Conservation (phyloP, 805 yeast genomes). For the Blastobotrys muscicola region DNA sequence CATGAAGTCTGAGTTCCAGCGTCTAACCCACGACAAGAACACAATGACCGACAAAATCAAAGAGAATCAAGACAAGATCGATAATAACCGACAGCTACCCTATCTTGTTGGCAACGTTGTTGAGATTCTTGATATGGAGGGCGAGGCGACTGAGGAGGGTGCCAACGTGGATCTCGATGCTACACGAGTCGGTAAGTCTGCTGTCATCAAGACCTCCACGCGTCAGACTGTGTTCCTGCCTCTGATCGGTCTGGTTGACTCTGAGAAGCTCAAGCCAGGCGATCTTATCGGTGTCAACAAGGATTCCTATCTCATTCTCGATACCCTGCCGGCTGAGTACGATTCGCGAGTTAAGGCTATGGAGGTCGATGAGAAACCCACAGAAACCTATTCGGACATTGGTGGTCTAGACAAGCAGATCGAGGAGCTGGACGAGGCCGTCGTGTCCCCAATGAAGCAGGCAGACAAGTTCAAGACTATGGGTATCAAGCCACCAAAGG, state of each 20-base stretch:
- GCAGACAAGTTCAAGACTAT: constrained; percentile 89
- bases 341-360: constrained; percentile 97
- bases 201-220: constrained; percentile 94
- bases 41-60: constrained; percentile 90
- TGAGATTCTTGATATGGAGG: constrained; percentile 84
- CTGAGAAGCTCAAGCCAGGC: constrained; percentile 87
- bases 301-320: constrained; percentile 87
- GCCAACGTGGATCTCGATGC: constrained; percentile 93
- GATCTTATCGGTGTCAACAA: constrained; percentile 96
- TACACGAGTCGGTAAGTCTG: constrained; percentile 88
- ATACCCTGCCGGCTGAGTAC: constrained; percentile 92
- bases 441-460: constrained; percentile 96
- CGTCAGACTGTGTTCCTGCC: constrained; percentile 97
- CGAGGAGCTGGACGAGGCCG: constrained; percentile 96
- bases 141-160: constrained; percentile 71
- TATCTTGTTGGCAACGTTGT: constrained; percentile 95
- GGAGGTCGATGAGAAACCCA: constrained; percentile 99
- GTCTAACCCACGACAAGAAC: constrained; percentile 84
- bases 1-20: constrained; percentile 83
- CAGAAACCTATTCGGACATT: constrained; percentile 92
- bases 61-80: constrained; percentile 92
- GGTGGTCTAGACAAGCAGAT: constrained; percentile 98
- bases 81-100: constrained; percentile 91
- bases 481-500: constrained; percentile 97
- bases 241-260: constrained; percentile 89